Percentiles rank a stretch among this genome's conserved stretches.
phyloP scores from a whole-genome alignment of 495 filamentous ascomycete species.

The Xeromyces bisporus region DNA sequence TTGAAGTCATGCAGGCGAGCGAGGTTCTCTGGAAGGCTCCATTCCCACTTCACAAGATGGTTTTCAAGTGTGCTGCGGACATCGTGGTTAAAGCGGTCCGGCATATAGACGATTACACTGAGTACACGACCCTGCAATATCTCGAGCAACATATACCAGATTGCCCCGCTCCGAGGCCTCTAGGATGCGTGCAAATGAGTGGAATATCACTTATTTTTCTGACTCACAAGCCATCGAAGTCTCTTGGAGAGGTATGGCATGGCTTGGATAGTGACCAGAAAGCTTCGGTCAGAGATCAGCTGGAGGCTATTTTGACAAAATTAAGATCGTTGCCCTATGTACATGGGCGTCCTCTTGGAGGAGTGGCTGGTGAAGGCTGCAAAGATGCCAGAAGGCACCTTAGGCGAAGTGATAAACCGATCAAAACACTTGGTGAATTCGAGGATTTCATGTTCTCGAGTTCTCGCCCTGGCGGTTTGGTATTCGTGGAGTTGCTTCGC shows the following conservation, averaged over 20 bases:
- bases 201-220: slow-evolving; percentile 6
- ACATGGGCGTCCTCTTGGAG: slow-evolving; percentile 7
- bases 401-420: slow-evolving; percentile 6
- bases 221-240: not conserved
- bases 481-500: slow-evolving; percentile 12
- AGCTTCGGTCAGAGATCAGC: slow-evolving; percentile 2
- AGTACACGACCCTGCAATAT: slow-evolving; percentile 10
- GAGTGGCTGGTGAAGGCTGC: slow-evolving; percentile 12
- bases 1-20: not conserved
- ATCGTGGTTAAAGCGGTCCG: slow-evolving; percentile 7
- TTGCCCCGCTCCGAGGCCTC: slow-evolving; percentile 8
- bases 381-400: slow-evolving; percentile 12
- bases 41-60: not conserved
- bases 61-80: not conserved
- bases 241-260: not conserved
- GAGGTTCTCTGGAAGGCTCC: not conserved
- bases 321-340: slow-evolving; percentile 7
- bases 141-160: slow-evolving; percentile 5
- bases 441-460: slow-evolving; percentile 19
- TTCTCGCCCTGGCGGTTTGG: slow-evolving; percentile 5
- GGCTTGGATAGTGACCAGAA: slow-evolving; percentile 2
- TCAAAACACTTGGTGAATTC: slow-evolving; percentile 11
- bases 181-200: slow-evolving; percentile 7
- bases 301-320: slow-evolving; percentile 5
- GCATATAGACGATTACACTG: slow-evolving; percentile 4